A percentile compares a stretch with the other conserved stretches of the same genome.
Evolutionary conservation across 2,329 filamentous ascomycete species (phyloP).

Genomic region (Pseudogymnoascus sp.): DNA sequence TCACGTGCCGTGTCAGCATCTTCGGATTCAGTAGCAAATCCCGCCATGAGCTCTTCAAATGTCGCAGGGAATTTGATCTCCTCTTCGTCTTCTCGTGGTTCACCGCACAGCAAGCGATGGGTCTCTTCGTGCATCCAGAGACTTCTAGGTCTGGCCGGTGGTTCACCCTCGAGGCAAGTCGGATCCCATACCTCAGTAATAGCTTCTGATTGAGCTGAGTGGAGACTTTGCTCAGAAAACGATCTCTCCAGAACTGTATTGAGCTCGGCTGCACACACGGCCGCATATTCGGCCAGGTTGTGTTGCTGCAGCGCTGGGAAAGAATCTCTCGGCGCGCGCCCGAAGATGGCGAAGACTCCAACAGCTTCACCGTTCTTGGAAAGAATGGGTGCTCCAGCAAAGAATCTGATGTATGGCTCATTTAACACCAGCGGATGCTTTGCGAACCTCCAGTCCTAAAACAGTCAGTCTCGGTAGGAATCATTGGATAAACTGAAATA

Average conservation of each 20-base stretch:
- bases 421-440: constrained; percentile 27
- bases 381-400: constrained; percentile 32
- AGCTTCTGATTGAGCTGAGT: neutral
- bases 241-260: neutral
- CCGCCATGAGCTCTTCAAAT: neutral
- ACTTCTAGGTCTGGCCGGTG: neutral
- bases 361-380: constrained; percentile 25
- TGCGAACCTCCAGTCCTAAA: constrained; percentile 33
- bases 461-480: neutral
- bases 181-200: neutral
- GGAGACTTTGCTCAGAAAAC: neutral
- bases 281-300: constrained; percentile 26
- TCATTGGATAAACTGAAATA: constrained; percentile 17
- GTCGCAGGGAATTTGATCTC: neutral
- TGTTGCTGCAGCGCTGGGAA: constrained; percentile 24
- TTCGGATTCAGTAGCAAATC: no score
- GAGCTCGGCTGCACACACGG: neutral
- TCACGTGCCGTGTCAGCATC: neutral
- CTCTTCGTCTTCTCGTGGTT: neutral
- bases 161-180: neutral
- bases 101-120: neutral
- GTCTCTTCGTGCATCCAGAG: neutral
- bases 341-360: constrained; percentile 29
- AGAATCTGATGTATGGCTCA: constrained; percentile 29
- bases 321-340: constrained; percentile 20